phyloP scores from a whole-genome alignment of 2,329 filamentous ascomycete species.

The Microcera coccophila region DNA sequence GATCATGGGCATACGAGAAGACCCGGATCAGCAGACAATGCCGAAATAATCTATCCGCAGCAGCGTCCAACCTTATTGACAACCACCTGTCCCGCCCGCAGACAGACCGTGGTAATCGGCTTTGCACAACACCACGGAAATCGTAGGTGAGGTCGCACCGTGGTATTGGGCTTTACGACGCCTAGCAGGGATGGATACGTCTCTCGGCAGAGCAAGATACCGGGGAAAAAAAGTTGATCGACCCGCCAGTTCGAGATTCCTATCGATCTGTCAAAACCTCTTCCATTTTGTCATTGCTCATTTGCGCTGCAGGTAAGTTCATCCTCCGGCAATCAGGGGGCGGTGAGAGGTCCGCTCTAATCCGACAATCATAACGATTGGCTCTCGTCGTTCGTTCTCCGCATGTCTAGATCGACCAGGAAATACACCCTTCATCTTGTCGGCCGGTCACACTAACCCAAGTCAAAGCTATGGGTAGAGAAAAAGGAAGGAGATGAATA shows the following conservation, averaged over 20 bases:
- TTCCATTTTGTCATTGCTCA: conserved; percentile 22
- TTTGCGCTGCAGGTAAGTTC: conserved; percentile 14
- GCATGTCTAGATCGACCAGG: too few relatives aligned
- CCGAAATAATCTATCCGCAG: conserved; percentile 2
- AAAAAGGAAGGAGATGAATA: conserved; percentile 5
- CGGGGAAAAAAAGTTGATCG: conserved; percentile 17
- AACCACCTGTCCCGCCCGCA: conserved; percentile 13
- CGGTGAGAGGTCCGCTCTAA: conserved; percentile 6
- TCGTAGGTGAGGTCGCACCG: not conserved
- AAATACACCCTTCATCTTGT: too few relatives aligned
- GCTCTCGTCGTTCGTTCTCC: too few relatives aligned
- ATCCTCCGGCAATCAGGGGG: conserved; percentile 14
- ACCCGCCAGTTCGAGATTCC: conserved; percentile 19
- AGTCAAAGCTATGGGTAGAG: conserved; percentile 7
- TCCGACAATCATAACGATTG: not conserved
- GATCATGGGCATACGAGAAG: conserved; percentile 11
- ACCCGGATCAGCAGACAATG: conserved; percentile 9
- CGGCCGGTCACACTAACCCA: too few relatives aligned
- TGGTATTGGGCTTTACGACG: not conserved
- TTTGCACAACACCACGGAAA: conserved; percentile 1
- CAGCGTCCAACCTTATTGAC: conserved; percentile 20
- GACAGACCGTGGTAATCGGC: conserved; percentile 2
- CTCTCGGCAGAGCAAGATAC: conserved; percentile 3
- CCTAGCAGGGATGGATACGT: conserved; percentile 11
- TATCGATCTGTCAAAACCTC: conserved; percentile 28